Evolutionary conservation across 345 rosid species (phyloP), one percentile per base, ranked within the genome.

Genomic region (Camelina hispida): DNA sequence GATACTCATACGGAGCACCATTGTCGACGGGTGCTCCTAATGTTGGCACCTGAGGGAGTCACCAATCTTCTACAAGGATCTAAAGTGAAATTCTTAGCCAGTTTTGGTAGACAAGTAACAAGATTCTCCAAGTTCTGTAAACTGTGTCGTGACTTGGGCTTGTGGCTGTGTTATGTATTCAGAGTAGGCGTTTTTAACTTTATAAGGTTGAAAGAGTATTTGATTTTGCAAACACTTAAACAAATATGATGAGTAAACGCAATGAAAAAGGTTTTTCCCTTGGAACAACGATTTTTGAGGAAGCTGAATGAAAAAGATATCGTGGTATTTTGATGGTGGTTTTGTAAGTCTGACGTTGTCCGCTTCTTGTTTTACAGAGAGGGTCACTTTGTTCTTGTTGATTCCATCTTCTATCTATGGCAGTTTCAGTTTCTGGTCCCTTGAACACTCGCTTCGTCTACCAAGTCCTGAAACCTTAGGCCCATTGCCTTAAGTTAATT

Each of bases 1-100:
- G 97, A 83, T 89, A 85, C 76, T 94, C 97, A 34, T 70, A 76
- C 38, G 98, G 97, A 17, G 67, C 85, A 34, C 96, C 97, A 13
- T 78, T 82, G 48, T 81, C 90, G 17, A 74, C 90, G 22, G 70
- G n/a, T 32, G 80, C 97, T 22, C 90, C 92, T 53, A 79, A 79
- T 57, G 77, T 62, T 3, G 97, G 97, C 44, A 84, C 93, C 37
- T 87, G 85, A 87, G 68, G 38, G 38, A 57, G 55, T 62, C 20
- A 16, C 2, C 34, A 57, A n/a, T 37, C 60, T 58, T 57, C 42
- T 35, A 35, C 38, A 14, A 20, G 28, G 13, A 65, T 48, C 22
- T 12, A 25, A 34, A 43, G 44, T 32, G 9, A 15, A 61, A 37
- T 4, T 72, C 62, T 9, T 28, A 28, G 52, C 62, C 32, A 17